phyloP scores from a whole-genome alignment of 768 basidiomycete species.

The Fomitopsis serialis region DNA sequence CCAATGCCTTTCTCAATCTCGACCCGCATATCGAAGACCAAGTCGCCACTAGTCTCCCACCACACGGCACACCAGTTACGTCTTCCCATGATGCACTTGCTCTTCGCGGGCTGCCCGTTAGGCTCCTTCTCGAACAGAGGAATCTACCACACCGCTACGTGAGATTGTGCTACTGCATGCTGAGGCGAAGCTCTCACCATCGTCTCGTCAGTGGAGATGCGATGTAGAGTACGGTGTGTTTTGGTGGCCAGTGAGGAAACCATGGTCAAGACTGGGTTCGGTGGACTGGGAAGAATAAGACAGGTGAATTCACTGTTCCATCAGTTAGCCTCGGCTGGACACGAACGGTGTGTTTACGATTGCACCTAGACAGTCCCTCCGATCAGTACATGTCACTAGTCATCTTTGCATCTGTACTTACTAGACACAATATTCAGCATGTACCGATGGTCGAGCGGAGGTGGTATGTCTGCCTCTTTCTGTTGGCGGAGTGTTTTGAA shows the following conservation, averaged over 20 bases:
- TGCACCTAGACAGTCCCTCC: constrained; percentile 44
- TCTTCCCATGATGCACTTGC: constrained; percentile 79
- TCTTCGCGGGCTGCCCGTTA: constrained; percentile 69
- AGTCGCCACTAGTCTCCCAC: constrained; percentile 56
- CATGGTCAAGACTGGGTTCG: constrained; percentile 67
- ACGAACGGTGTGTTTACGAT: constrained; percentile 95
- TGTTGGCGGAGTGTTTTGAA: constrained; percentile 59
- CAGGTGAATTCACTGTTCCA: too few relatives aligned
- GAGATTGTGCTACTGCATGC: neutral
- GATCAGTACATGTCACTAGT: neutral
- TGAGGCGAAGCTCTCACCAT: constrained; percentile 46
- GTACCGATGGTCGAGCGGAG: constrained; percentile 69
- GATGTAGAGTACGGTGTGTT: constrained; percentile 82
- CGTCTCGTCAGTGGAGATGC: constrained; percentile 76
- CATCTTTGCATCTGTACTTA: constrained; percentile 25
- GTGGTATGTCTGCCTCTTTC: constrained; percentile 44
- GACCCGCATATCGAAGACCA: constrained; percentile 81
- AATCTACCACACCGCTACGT: constrained; percentile 35
- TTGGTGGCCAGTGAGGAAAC: constrained; percentile 78
- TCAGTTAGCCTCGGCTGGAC: too few relatives aligned
- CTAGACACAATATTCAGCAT: constrained; percentile 90
- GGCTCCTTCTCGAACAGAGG: constrained; percentile 76
- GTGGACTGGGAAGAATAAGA: constrained; percentile 54
- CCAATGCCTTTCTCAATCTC: constrained; percentile 83
- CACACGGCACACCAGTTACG: constrained; percentile 83